Base-by-base conservation (phyloP, 163 green algal species). In the Trebouxiophyceae sp. region DNA sequence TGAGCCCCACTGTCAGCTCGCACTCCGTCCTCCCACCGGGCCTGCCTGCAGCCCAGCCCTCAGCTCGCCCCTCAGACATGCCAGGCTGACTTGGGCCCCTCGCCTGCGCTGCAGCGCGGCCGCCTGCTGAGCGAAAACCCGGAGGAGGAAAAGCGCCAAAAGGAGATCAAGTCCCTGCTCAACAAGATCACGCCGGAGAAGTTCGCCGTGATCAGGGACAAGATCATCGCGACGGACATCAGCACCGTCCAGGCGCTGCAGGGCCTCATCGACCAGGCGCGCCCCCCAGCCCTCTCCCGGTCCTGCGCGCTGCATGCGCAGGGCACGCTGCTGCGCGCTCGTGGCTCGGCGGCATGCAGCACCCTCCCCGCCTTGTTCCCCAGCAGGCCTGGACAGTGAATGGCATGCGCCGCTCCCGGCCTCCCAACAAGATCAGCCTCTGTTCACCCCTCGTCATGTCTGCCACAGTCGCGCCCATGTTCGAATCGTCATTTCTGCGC, bases 101-200 rank as follows among this genome's bases (percentile, higher is more conserved):
- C 16, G 20, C 5, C 23, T 30, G 12, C 6, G 31, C 33, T 60
- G 12, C 68, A 73, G 69, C 56, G 88, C 4, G 82, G 83, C 8
- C 45, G 73, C 33, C 70, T 68, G 19, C 47, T 69, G 24, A 83
- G 64, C 0, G 89, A 96, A 22, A 84, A 96, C 68, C 87, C 87
- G 5, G 93, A 95, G 70, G 93, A 98, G 80, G 84, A 96, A 74
- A 89, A 87, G 76, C 89, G 89, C 68, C 88, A 97, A 74, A 91
- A 92, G 71, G 64, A 65, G 44, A 87, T 97, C 76, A 97, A 96
- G 85, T 83, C 74, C 24, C 84, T 96, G 61, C 84, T 98, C 22
- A 98, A 98, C 81, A 98, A 98, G 88, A 87, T 98, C 45, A 98
- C 93, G 45, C 92, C 90, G 22, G 83, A 98, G 69, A 98, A 97